These are phyloP conservation scores for Claviceps purpurea DNA, from an alignment of 2,329 filamentous ascomycete genomes.

Conservation along the genomic window DNA sequence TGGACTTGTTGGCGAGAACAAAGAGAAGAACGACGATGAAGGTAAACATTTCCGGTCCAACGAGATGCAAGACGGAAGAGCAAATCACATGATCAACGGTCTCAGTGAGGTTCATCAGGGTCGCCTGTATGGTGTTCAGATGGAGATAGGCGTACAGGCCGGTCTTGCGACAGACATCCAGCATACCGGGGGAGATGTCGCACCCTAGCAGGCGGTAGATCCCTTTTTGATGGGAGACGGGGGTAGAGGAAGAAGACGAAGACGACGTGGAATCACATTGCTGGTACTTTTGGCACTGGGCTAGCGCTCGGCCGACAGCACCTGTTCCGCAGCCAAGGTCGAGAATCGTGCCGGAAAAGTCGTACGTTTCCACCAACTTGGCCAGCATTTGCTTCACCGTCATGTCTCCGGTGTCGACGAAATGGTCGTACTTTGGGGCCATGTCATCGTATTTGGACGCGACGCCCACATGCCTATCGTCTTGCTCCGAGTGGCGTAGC, in stretches of 20 bases:
- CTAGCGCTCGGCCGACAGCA: neutral
- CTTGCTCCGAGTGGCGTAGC: neutral
- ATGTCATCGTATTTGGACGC: neutral
- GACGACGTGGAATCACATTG: neutral
- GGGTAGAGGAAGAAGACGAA: too few species aligned
- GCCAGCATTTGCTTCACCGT: neutral
- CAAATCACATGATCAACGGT: neutral
- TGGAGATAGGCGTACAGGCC: neutral
- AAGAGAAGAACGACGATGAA: neutral
- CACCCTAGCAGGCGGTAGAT: neutral
- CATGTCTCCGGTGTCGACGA: neutral
- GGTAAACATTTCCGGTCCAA: neutral
- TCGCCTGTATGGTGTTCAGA: neutral
- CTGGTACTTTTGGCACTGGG: neutral
- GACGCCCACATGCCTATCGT: neutral
- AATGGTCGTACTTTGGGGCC: neutral
- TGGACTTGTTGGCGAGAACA: neutral
- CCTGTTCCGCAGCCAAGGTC: conserved; percentile 1
- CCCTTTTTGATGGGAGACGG: neutral
- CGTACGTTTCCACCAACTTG: neutral
- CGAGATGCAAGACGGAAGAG: neutral
- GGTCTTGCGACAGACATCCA: neutral
- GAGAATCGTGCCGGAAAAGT: neutral
- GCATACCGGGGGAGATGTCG: neutral
- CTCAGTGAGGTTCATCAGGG: neutral